These are phyloP conservation scores for Candolleomyces efflorescens DNA, from an alignment of 768 basidiomycete species.

Conservation along the genomic window DNA sequence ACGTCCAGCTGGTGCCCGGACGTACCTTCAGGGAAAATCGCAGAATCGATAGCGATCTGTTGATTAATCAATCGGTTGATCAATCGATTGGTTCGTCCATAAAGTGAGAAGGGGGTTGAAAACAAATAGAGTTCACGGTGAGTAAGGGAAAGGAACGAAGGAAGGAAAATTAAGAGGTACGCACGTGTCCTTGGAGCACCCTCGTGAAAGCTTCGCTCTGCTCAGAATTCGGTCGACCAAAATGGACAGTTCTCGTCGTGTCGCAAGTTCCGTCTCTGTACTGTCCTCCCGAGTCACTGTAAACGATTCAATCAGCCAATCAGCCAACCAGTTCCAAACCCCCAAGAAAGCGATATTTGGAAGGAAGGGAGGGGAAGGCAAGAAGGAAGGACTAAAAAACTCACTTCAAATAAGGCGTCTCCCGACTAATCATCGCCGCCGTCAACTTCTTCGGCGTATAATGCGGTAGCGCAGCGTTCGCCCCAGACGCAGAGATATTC, in stretches of 20 bases:
- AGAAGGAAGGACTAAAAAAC: constrained; percentile 18
- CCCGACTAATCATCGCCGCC: constrained; percentile 70
- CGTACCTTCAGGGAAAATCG: constrained; percentile 89
- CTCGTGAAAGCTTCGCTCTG: constrained; percentile 91
- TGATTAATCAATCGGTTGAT: too few species aligned
- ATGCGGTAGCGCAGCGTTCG: constrained; percentile 93
- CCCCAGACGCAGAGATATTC: constrained; percentile 84
- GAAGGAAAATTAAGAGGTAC: constrained; percentile 36
- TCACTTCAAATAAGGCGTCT: constrained; percentile 87
- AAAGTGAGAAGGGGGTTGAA: too few species aligned
- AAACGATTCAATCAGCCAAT: not conserved
- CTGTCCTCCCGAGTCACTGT: constrained; percentile 89
- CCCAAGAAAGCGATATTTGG: constrained; percentile 12
- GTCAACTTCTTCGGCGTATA: constrained; percentile 72
- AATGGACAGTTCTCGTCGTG: constrained; percentile 78
- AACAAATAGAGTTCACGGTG: too few species aligned
- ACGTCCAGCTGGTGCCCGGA: constrained; percentile 82
- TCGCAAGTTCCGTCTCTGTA: constrained; percentile 89
- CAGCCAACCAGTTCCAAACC: too few species aligned
- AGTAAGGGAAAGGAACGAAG: constrained; percentile 16
- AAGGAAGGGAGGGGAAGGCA: constrained; percentile 6
- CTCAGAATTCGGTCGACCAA: constrained; percentile 82
- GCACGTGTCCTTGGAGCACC: constrained; percentile 93
- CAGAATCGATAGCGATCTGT: constrained; percentile 87
- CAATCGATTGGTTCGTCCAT: too few species aligned